Evolutionary conservation across 345 rosid species (phyloP).

Genomic region (Psidium guajava): DNA sequence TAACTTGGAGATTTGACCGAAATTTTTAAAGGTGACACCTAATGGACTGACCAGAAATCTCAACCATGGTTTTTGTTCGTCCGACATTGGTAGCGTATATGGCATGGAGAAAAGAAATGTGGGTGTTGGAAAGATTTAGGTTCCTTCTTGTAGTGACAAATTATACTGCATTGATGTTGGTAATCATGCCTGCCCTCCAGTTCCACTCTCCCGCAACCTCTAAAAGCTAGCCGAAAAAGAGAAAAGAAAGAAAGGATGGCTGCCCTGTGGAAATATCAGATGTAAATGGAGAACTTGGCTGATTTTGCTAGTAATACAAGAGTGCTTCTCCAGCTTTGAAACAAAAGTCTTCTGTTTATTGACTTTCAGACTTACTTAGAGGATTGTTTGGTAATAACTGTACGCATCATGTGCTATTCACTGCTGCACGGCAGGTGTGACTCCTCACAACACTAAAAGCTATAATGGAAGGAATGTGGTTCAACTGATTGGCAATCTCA

Average conservation of each 20-base stretch:
- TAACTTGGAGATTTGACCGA: neutral
- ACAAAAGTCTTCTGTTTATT: neutral
- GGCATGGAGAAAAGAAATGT: rapidly evolving
- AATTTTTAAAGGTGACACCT: neutral
- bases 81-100: neutral
- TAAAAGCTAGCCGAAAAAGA: neutral
- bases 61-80: rapidly evolving
- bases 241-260: neutral
- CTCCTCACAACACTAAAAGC: neutral
- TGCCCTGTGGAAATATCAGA: neutral
- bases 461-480: neutral
- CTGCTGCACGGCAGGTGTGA: neutral
- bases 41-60: neutral
- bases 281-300: neutral
- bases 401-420: neutral
- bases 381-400: neutral
- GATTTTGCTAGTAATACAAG: neutral
- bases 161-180: neutral
- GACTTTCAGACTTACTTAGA: neutral
- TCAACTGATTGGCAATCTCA: neutral
- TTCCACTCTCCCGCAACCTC: neutral
- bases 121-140: neutral
- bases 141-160: neutral
- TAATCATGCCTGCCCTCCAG: rapidly evolving
- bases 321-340: neutral